These are phyloP conservation scores for Metarhizium humberi DNA, from an alignment of 2,329 filamentous ascomycete genomes.

Conservation along the genomic window DNA sequence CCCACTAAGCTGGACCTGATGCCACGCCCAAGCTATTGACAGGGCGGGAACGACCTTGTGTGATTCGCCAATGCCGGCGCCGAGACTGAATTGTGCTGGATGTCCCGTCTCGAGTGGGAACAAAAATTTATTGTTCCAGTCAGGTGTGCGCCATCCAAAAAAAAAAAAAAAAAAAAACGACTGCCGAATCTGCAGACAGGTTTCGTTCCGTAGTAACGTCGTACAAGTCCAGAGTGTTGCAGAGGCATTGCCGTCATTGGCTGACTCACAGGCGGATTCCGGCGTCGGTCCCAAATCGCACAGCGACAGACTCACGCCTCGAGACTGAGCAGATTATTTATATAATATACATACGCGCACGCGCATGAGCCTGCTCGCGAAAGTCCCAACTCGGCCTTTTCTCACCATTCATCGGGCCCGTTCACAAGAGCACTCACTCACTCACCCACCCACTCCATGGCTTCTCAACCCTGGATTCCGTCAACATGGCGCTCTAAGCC, in stretches of 20 bases:
- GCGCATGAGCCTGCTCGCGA: not conserved
- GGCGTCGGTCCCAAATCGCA: not conserved
- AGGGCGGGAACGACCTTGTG: not conserved
- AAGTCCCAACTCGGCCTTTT: too few relatives aligned
- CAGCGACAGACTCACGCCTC: too few relatives aligned
- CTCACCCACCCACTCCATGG: not conserved
- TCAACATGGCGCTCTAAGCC: conserved; percentile 69
- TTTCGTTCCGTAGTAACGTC: too few relatives aligned
- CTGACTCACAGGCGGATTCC: not conserved
- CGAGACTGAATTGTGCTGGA: too few relatives aligned
- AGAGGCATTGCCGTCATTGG: not conserved
- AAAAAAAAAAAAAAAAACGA: too few relatives aligned
- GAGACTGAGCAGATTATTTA: too few relatives aligned
- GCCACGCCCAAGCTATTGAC: not conserved
- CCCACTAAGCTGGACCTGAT: not conserved
- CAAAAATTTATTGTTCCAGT: too few relatives aligned
- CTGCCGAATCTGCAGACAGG: too few relatives aligned
- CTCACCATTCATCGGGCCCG: too few relatives aligned
- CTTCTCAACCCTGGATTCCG: conserved; percentile 40
- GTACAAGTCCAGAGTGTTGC: too few relatives aligned
- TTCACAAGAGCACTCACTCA: not conserved
- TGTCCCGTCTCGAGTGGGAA: too few relatives aligned
- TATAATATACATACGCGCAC: not conserved
- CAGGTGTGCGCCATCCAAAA: too few relatives aligned
- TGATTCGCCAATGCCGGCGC: not conserved